phyloP scores from a whole-genome alignment of 108 stramenopile species.

The Fistulifera solaris region DNA sequence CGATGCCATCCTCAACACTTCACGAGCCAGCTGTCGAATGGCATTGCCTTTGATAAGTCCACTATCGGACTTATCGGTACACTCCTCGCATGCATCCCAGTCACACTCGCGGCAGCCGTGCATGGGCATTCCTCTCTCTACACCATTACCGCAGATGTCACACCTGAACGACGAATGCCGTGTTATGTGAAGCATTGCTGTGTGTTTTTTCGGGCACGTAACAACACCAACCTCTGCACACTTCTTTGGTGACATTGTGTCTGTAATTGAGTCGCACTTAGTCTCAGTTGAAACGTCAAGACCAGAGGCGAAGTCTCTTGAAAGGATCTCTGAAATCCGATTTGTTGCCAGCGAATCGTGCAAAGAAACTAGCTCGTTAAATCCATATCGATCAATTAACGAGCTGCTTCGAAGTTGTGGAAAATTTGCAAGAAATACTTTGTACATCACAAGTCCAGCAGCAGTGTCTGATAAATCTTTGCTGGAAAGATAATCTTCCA shows the following conservation, averaged over 20 bases:
- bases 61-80: conserved; percentile 37
- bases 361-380: conserved; percentile 19
- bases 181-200: conserved; percentile 32
- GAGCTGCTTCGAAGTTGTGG: conserved; percentile 10
- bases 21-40: conserved; percentile 17
- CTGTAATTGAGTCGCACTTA: not conserved
- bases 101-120: conserved; percentile 43
- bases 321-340: conserved; percentile 10
- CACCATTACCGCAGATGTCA: conserved; percentile 44
- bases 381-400: conserved; percentile 28
- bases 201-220: conserved; percentile 34
- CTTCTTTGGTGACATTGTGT: not conserved
- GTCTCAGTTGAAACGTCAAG: not conserved
- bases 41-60: conserved; percentile 29
- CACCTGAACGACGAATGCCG: conserved; percentile 41
- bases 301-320: not conserved
- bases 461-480: conserved; percentile 23
- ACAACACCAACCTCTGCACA: conserved; percentile 8
- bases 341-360: conserved; percentile 24
- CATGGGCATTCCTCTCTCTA: conserved; percentile 37
- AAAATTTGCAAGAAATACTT: conserved; percentile 11
- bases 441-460: conserved; percentile 20
- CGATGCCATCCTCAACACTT: not conserved
- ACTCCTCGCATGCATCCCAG: conserved; percentile 43
- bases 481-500: conserved; percentile 39